Percentiles rank a stretch among this genome's conserved stretches.
These are phyloP conservation scores for Solanum hybrid DNA, from an alignment of 305 asterid genomes.

Conservation along the genomic window DNA sequence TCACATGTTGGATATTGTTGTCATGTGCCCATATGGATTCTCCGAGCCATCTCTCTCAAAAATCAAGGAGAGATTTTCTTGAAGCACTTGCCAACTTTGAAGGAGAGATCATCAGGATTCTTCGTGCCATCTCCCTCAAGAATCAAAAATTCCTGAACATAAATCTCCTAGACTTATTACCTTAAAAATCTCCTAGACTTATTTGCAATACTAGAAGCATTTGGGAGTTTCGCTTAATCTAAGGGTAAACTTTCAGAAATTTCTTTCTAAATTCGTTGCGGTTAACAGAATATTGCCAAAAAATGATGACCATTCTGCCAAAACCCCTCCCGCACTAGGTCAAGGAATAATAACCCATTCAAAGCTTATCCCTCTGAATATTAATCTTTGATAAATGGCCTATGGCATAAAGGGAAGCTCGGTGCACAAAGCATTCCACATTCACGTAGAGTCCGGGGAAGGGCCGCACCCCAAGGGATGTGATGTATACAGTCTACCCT, in stretches of 20 bases:
- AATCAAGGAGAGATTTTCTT: background rate
- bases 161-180: background rate
- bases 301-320: background rate
- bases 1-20: background rate
- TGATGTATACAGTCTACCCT: background rate
- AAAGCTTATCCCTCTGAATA: background rate
- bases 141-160: background rate
- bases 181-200: background rate
- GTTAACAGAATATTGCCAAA: background rate
- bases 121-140: background rate
- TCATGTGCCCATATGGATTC: background rate
- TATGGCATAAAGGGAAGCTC: background rate
- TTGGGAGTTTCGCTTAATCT: background rate
- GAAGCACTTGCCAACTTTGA: background rate
- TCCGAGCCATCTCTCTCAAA: background rate
- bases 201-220: background rate
- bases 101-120: background rate
- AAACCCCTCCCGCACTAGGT: background rate
- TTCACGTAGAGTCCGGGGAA: background rate
- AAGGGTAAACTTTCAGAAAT: background rate
- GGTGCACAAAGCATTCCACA: background rate
- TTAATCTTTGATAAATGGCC: background rate
- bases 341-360: background rate
- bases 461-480: background rate
- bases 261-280: background rate